Evolutionary conservation across 805 yeast species (phyloP), one percentile per base, ranked within the genome.

Genomic region (Nakazawaea wickerhamii): DNA sequence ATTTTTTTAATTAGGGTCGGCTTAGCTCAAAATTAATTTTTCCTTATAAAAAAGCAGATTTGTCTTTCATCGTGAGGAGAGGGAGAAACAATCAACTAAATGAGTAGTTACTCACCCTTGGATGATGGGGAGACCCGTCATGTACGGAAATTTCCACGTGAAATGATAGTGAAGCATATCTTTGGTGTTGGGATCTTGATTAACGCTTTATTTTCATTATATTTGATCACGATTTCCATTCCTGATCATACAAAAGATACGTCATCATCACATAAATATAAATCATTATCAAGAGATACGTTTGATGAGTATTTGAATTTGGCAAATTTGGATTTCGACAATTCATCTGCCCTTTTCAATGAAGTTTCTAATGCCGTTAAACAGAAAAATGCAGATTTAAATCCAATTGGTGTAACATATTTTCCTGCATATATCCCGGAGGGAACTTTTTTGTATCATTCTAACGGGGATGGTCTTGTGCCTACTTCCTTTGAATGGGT

Each of bases 371-470:
- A 74, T 30, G 80, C 77, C 1, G 54, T 75, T 40, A 75, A 72
- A 48, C 76, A 74, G 46, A 71, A 72, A 39, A 68, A 69, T 37
- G 60, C 75, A 11, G 75, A 76, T 54, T 49, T 77, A 22, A 63
- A 69, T 38, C 84, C 86, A 0, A 67, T 70, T 11, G 77, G 84
- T 3, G 77, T 79, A 15, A 65, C 76, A 5, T 75, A 68, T 48
- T 67, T 79, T 31, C 83, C 86, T 0, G 85, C 81, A 1, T 69
- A 68, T 42, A 64, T 80, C 19, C 83, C 84, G 0, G 65, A 72
- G 34, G 81, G 81, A 4, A 77, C 84, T 0, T 50, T 74, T 28
- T 51, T 80, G 39, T 80, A 75, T 44, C 85, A 79, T 55, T 64
- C 80, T 0, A 76, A 75, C 4, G 42, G 47, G 3, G 47, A 53